phyloP scores from a whole-genome alignment of 2,329 filamentous ascomycete species.

The Pseudogymnoascus verrucosus region DNA sequence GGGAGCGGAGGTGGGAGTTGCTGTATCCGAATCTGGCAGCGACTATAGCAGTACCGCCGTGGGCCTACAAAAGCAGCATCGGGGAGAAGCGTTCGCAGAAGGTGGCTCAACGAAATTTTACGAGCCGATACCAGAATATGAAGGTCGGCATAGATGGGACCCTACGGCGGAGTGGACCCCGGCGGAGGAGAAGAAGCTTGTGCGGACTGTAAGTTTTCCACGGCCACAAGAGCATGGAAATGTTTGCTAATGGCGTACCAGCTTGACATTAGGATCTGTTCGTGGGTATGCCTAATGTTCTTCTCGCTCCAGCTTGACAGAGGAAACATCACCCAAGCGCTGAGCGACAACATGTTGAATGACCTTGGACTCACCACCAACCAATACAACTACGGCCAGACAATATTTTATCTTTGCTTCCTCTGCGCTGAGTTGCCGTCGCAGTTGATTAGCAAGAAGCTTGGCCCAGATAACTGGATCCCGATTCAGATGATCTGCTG shows the following conservation, averaged over 20 bases:
- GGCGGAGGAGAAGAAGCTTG: conserved; percentile 22
- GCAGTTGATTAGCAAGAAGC: conserved; percentile 50
- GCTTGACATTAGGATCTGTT: conserved; percentile 18
- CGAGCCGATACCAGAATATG: conserved; percentile 19
- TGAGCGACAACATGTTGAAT: conserved; percentile 51
- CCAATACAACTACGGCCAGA: conserved; percentile 44
- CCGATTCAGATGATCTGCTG: conserved; percentile 43
- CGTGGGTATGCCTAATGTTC: conserved; percentile 51
- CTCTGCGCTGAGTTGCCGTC: conserved; percentile 52
- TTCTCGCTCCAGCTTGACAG: conserved; percentile 54
- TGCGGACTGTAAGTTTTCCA: conserved; percentile 18
- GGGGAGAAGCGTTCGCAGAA: neutral
- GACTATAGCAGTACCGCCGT: neutral
- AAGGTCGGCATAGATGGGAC: conserved; percentile 22
- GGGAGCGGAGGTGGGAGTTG: neutral
- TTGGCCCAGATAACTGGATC: conserved; percentile 44
- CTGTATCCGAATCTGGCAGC: neutral
- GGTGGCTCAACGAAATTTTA: conserved; percentile 17
- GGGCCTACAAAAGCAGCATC: neutral
- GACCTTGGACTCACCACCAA: conserved; percentile 39
- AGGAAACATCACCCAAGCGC: conserved; percentile 48
- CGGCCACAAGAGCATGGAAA: neutral
- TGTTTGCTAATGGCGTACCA: conserved; percentile 2
- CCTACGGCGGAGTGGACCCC: conserved; percentile 22
- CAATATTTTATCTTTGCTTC: conserved; percentile 46